These are phyloP conservation scores for Penicillium sp. DNA, from an alignment of 2,329 filamentous ascomycete species.

Conservation along the genomic window DNA sequence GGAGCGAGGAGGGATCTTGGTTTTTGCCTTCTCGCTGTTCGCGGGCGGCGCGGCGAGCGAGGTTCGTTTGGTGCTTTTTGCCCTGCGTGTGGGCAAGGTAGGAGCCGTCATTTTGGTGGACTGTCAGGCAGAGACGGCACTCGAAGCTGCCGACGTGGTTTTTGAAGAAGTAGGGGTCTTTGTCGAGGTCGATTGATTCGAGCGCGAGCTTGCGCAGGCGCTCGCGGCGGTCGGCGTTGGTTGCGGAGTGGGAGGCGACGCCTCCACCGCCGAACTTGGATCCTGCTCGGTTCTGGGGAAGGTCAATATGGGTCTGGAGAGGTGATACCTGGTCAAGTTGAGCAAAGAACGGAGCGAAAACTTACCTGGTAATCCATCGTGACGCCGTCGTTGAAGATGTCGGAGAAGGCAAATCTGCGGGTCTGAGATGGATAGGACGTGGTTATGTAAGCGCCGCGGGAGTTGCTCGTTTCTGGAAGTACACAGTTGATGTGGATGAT, in stretches of 20 bases:
- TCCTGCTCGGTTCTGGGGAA: slow-evolving; percentile 79
- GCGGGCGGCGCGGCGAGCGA: slow-evolving; percentile 90
- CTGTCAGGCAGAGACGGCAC: slow-evolving; percentile 92
- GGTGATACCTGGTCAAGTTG: too few species aligned
- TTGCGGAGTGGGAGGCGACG: slow-evolving; percentile 88
- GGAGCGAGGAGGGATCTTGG: slow-evolving; percentile 64
- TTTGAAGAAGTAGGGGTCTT: slow-evolving; percentile 99
- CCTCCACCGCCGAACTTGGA: slow-evolving; percentile 98
- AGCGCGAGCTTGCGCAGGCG: slow-evolving; percentile 96
- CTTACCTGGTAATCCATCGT: slow-evolving; percentile 57
- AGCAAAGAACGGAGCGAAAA: background rate
- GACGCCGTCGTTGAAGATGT: slow-evolving; percentile 10
- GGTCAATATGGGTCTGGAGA: slow-evolving; percentile 11
- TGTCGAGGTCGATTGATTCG: slow-evolving; percentile 98
- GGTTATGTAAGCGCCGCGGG: slow-evolving; percentile 31
- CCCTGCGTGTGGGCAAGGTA: slow-evolving; percentile 99
- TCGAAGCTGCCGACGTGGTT: slow-evolving; percentile 99
- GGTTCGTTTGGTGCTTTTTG: slow-evolving; percentile 97
- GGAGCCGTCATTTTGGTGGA: slow-evolving; percentile 98
- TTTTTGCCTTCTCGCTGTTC: slow-evolving; percentile 85
- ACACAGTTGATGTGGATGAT: slow-evolving; percentile 13
- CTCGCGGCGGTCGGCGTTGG: slow-evolving; percentile 95
- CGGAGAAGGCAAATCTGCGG: slow-evolving; percentile 16
- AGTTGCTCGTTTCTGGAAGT: slow-evolving; percentile 4
- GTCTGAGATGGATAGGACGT: slow-evolving; percentile 8